Base-by-base conservation (phyloP, 2,329 filamentous ascomycete genomes). In the Fusarium metavorans region DNA sequence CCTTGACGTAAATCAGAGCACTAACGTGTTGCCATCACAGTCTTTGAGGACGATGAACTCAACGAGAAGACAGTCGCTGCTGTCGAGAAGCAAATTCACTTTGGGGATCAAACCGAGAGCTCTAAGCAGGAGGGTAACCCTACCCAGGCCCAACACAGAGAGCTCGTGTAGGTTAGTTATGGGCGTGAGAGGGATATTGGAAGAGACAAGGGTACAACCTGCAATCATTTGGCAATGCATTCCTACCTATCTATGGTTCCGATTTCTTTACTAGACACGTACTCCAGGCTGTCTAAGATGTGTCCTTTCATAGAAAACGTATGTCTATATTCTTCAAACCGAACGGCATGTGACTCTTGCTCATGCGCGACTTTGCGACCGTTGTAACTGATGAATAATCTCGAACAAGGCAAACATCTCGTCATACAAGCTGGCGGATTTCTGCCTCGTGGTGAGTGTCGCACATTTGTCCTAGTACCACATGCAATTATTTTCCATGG, bases 31-130 rank as follows among this genome's bases (percentile, higher is more conserved):
- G 30, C 32, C n/a, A 56, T 27, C 3, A 56, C 64, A 85, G 83
- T 85, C 39, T 85, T 85, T 72, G 83, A 85, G 72, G 82, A 83
- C 66, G 81, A 83, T 68, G 78, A 81, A 6, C 76, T 80, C 56
- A 83, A 83, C 41, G 81, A 84, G 13, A 80, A 81, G 75, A 83
- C 83, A 9, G 80, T 80, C 9, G 81, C 82, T 14, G 84, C 83
- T 5, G 83, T 85, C 23, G 83, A 85, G 76, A 85, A 85, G 76
- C 80, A 80, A 66, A 80, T 80, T 20, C 76, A 79, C 23, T 80
- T 69, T 41, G 77, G 77, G 56, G 74, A 74, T n/a, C 23, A 45
- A 14, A 20, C 37, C 14, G 67, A 76, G 43, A 63, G 30, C 14
- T 67, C 74, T 2, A 60, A 65, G 7, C 45, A 70, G 18, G 64